Conservation (phyloP, 805 yeast species). For the Nakazawaea peltata region DNA sequence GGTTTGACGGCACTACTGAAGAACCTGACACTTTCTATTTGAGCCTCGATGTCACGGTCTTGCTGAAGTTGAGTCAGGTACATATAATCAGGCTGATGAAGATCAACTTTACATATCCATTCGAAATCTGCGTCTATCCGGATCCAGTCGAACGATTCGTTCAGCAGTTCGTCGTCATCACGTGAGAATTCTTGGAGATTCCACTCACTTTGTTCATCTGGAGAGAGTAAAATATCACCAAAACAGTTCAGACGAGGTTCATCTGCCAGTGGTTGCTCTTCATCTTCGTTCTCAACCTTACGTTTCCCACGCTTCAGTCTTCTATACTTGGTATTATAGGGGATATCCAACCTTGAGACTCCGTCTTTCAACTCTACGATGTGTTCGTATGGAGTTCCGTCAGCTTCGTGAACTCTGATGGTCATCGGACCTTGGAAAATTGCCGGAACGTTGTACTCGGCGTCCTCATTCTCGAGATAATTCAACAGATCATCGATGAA, state of each 20-base stretch:
- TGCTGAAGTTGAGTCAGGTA: constrained; percentile 88
- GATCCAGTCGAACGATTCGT: constrained; percentile 96
- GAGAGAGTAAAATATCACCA: constrained; percentile 68
- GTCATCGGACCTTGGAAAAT: constrained; percentile 93
- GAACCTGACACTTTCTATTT: constrained; percentile 69
- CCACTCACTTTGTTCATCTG: constrained; percentile 65
- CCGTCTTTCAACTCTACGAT: constrained; percentile 86
- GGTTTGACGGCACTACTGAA: constrained; percentile 59
- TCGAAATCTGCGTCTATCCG: constrained; percentile 97
- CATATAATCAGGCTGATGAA: constrained; percentile 93
- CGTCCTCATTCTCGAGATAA: constrained; percentile 33
- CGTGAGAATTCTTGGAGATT: constrained; percentile 58
- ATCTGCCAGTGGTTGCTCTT: constrained; percentile 27
- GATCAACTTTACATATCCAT: constrained; percentile 80
- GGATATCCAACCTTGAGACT: constrained; percentile 83
- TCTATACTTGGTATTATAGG: constrained; percentile 89
- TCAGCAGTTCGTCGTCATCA: constrained; percentile 56
- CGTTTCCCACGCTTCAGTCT: constrained; percentile 58
- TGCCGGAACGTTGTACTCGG: constrained; percentile 29
- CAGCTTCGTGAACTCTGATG: constrained; percentile 93
- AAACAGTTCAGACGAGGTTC: constrained; percentile 34
- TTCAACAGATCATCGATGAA: constrained; percentile 39
- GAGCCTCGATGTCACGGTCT: constrained; percentile 96
- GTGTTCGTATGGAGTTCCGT: constrained; percentile 98
- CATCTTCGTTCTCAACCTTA: constrained; percentile 30